Percentiles rank a stretch among this genome's conserved stretches.
Evolutionary conservation across 1,284 basidiomycete species (phyloP).

Genomic region (Heterobasidion parviporum): DNA sequence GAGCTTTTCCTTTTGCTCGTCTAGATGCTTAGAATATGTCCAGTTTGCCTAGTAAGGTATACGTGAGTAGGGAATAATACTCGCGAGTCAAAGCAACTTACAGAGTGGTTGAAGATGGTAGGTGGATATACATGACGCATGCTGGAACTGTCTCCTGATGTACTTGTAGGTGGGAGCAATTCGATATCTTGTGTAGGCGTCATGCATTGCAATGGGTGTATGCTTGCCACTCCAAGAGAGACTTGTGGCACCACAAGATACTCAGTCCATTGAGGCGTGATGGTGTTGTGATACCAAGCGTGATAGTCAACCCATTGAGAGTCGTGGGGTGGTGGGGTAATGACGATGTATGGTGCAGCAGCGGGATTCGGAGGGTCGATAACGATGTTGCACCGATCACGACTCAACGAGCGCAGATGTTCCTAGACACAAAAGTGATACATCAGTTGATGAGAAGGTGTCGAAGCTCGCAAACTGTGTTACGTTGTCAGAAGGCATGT

Average conservation of each 20-base stretch:
- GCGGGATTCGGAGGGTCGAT: conserved; percentile 18
- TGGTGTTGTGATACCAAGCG: conserved; percentile 23
- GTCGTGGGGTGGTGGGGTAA: conserved; percentile 31
- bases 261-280: neutral
- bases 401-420: neutral
- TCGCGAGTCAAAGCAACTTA: too few species aligned
- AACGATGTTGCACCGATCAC: conserved; percentile 21
- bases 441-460: neutral
- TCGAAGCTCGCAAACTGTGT: neutral
- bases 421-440: neutral
- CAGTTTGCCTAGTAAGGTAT: neutral
- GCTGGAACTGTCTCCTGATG: too few species aligned
- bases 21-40: neutral
- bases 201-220: neutral
- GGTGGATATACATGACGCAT: too few species aligned
- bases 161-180: too few species aligned
- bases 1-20: neutral
- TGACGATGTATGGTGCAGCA: conserved; percentile 37
- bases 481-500: neutral
- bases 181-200: too few species aligned
- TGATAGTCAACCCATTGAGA: conserved; percentile 17
- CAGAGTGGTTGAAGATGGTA: too few species aligned
- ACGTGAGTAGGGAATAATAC: neutral
- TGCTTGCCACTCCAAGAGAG: neutral
- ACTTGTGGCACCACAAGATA: neutral